These are phyloP conservation scores for Ascochyta fabae DNA, from an alignment of 2,329 filamentous ascomycete species.

Conservation along the genomic window DNA sequence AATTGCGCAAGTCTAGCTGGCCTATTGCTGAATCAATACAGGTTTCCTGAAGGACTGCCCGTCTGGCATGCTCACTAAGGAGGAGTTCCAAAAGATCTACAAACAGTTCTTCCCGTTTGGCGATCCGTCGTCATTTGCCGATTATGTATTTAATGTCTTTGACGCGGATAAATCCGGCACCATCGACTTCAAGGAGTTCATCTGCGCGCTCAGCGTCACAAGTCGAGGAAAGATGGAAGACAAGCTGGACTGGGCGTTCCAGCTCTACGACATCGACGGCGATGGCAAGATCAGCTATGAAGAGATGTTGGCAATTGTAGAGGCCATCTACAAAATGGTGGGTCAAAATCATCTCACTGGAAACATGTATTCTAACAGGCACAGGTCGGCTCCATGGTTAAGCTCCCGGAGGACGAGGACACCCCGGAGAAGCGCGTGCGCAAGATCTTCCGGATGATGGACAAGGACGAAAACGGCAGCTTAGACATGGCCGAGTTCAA, in stretches of 20 bases:
- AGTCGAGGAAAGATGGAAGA: constrained; percentile 99
- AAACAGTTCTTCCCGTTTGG: constrained; percentile 99
- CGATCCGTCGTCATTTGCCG: constrained; percentile 94
- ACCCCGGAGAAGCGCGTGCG: constrained; percentile 96
- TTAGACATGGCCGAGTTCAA: constrained; percentile 98
- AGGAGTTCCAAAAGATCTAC: constrained; percentile 99
- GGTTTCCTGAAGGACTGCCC: constrained; percentile 99
- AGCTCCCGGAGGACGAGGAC: constrained; percentile 97
- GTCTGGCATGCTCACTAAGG: constrained; percentile 93
- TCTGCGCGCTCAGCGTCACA: constrained; percentile 95
- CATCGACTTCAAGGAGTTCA: constrained; percentile 99
- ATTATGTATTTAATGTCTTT: constrained; percentile 99
- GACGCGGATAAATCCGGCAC: constrained; percentile 96
- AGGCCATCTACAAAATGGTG: constrained; percentile 99
- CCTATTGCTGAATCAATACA: constrained; percentile 50
- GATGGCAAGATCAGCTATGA: constrained; percentile 99
- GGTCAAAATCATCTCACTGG: not conserved
- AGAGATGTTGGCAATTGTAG: constrained; percentile 98
- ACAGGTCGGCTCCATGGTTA: constrained; percentile 98
- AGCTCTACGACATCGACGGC: constrained; percentile 98
- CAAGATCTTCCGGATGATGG: constrained; percentile 99
- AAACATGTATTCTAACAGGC: constrained; percentile 22
- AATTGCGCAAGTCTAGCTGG: not conserved
- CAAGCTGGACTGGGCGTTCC: constrained; percentile 99
- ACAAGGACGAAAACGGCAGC: constrained; percentile 98